Percentiles rank a stretch among this genome's conserved stretches.
Evolutionary conservation across 768 basidiomycete genomes (phyloP).

Genomic region (Suillus occidentalis): DNA sequence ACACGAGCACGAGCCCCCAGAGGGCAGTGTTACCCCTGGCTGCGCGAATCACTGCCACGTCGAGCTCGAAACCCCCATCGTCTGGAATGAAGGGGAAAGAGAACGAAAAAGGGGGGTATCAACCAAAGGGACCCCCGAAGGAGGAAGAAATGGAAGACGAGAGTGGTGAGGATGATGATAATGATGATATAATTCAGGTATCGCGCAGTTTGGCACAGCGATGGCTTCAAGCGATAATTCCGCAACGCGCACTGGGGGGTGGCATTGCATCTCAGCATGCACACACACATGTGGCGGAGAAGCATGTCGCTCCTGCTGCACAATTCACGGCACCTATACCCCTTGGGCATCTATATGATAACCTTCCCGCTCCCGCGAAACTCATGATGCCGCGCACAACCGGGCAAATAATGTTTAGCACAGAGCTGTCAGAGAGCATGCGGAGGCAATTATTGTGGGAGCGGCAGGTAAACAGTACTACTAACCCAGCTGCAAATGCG

Average conservation of each 20-base stretch:
- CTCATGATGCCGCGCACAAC: constrained; percentile 87
- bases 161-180: constrained; percentile 50
- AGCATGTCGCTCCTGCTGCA: constrained; percentile 23
- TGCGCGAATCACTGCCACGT: constrained; percentile 43
- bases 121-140: constrained; percentile 64
- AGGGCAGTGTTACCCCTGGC: constrained; percentile 41
- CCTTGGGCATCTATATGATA: constrained; percentile 66
- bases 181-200: constrained; percentile 51
- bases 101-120: constrained; percentile 44
- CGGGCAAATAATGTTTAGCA: constrained; percentile 77
- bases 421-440: constrained; percentile 83
- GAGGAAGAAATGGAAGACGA: constrained; percentile 69
- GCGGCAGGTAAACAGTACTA: constrained; percentile 58
- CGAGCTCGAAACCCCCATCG: constrained; percentile 27
- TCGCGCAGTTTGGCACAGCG: constrained; percentile 71
- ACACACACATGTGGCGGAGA: constrained; percentile 12
- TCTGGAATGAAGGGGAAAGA: constrained; percentile 26
- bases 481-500: constrained; percentile 42
- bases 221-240: constrained; percentile 57
- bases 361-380: constrained; percentile 60
- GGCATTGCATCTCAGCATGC: constrained; percentile 19
- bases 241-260: constrained; percentile 40
- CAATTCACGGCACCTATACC: constrained; percentile 55
- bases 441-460: constrained; percentile 82
- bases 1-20: no score